phyloP scores from a whole-genome alignment of 2,329 filamentous ascomycete genomes.

The Pseudogymnoascus sp. region DNA sequence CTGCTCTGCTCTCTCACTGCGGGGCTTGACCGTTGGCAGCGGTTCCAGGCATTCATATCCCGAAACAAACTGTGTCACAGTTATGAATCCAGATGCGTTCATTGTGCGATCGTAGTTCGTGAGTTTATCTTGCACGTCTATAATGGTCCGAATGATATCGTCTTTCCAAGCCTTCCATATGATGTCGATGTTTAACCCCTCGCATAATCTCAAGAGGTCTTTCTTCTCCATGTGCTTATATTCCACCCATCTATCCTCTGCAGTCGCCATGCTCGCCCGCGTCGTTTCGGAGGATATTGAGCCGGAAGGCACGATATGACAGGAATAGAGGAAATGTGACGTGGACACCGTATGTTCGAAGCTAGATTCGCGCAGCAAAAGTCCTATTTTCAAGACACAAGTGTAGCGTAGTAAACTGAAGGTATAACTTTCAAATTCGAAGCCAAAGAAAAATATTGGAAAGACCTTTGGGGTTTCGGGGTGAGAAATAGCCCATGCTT shows the following conservation, averaged over 20 bases:
- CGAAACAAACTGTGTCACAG: neutral
- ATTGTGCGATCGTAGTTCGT: neutral
- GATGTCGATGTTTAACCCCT: neutral
- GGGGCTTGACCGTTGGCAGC: neutral
- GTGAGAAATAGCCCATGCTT: neutral
- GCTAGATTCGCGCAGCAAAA: neutral
- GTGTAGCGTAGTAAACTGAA: neutral
- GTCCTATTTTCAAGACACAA: neutral
- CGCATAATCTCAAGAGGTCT: neutral
- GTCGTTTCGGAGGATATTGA: neutral
- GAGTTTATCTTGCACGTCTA: neutral
- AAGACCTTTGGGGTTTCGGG: neutral
- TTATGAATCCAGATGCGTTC: neutral
- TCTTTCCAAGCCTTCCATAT: conserved; percentile 1
- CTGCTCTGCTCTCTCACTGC: neutral
- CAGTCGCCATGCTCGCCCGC: neutral
- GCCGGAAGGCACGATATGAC: neutral
- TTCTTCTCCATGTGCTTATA: neutral
- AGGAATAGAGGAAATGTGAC: neutral
- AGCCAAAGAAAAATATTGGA: neutral
- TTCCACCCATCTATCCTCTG: neutral
- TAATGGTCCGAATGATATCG: neutral
- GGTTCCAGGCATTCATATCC: neutral
- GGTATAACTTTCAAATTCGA: neutral
- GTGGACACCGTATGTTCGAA: neutral